A percentile compares a stretch with the other conserved stretches of the same genome.
These are phyloP conservation scores for Venustampulla echinocandica DNA, from an alignment of 495 filamentous ascomycete genomes.

Conservation along the genomic window DNA sequence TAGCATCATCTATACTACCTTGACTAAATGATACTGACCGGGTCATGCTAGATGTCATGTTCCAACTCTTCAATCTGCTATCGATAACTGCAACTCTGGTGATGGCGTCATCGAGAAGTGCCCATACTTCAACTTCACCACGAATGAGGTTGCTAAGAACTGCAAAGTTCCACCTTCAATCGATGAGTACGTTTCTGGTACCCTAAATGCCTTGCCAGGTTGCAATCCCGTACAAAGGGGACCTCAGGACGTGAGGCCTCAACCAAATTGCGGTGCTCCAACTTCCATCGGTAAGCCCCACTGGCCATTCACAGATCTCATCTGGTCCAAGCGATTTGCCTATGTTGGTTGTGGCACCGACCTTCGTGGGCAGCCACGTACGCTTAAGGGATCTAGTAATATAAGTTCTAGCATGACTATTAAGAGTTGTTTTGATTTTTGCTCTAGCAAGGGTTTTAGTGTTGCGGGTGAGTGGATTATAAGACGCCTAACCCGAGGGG, in stretches of 20 bases:
- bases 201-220: slow-evolving; percentile 32
- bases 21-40: too few species aligned
- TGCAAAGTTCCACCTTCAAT: slow-evolving; percentile 30
- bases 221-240: slow-evolving; percentile 30
- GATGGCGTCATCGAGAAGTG: slow-evolving; percentile 44
- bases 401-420: slow-evolving; percentile 51
- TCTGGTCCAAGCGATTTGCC: slow-evolving; percentile 35
- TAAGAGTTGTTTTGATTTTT: slow-evolving; percentile 47
- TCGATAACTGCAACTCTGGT: slow-evolving; percentile 53
- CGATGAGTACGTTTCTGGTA: slow-evolving; percentile 31
- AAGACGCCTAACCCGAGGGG: neutral
- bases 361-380: slow-evolving; percentile 37
- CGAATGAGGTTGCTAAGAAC: slow-evolving; percentile 18
- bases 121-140: slow-evolving; percentile 41
- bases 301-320: slow-evolving; percentile 30
- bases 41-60: too few species aligned
- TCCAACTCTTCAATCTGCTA: slow-evolving; percentile 34
- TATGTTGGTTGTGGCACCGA: slow-evolving; percentile 55
- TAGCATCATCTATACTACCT: neutral
- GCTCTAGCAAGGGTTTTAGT: slow-evolving; percentile 40
- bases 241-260: slow-evolving; percentile 16
- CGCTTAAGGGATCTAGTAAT: slow-evolving; percentile 32
- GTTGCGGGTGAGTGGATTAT: slow-evolving; percentile 37
- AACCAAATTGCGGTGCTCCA: slow-evolving; percentile 1
- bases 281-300: slow-evolving; percentile 1